These are phyloP conservation scores for Ophiostoma sp. DNA, from an alignment of 2,329 filamentous ascomycete species.

Conservation along the genomic window DNA sequence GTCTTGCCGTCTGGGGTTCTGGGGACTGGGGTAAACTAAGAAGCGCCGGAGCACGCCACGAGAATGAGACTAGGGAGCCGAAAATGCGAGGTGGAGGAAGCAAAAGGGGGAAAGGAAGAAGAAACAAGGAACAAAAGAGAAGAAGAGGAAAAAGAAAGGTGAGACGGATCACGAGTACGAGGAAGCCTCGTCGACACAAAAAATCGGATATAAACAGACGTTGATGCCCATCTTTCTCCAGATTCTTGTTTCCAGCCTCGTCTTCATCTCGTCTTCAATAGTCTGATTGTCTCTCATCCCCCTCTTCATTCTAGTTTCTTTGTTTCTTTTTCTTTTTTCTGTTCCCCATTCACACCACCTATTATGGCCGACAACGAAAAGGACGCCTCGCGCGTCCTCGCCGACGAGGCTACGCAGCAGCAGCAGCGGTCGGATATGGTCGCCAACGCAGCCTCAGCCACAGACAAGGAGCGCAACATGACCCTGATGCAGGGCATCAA, in stretches of 20 bases:
- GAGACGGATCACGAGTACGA: not conserved
- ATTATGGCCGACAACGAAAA: not conserved
- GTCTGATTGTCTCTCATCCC: not conserved
- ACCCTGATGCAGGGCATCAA: conserved; percentile 17
- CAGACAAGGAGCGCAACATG: conserved; percentile 23
- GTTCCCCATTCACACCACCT: not conserved
- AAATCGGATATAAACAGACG: not conserved
- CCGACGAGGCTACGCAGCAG: not conserved
- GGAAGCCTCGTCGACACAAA: not conserved
- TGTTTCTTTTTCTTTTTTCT: too few relatives aligned
- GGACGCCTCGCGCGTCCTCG: not conserved
- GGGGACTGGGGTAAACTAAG: not conserved
- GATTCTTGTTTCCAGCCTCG: not conserved
- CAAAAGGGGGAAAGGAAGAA: not conserved
- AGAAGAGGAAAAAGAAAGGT: not conserved
- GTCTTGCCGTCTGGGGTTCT: not conserved
- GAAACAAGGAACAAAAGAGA: not conserved
- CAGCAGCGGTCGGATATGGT: not conserved
- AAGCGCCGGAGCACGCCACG: not conserved
- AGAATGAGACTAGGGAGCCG: not conserved
- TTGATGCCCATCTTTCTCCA: not conserved
- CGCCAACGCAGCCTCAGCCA: not conserved
- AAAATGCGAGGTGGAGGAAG: too few relatives aligned
- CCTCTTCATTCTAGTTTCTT: not conserved
- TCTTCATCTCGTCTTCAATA: not conserved